A percentile compares a stretch with the other conserved stretches of the same genome.
phyloP scores from a whole-genome alignment of 805 yeast genomes.

The Clavispora carvajalis region DNA sequence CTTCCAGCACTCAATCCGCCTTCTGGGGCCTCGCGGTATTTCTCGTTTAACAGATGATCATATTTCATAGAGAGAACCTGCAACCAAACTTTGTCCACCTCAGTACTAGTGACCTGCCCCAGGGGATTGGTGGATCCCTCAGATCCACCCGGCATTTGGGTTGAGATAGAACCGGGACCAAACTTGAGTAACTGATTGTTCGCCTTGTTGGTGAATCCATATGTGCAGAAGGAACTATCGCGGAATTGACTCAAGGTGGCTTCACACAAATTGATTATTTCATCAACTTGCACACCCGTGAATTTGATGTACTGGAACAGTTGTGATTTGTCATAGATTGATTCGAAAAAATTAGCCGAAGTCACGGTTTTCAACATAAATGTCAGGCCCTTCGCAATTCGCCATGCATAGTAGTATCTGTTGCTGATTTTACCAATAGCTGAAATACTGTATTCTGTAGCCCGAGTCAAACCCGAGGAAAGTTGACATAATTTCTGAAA shows the following conservation, averaged over 20 bases:
- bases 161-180: background rate
- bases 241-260: conserved; percentile 10
- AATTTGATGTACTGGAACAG: conserved; percentile 14
- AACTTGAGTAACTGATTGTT: conserved; percentile 3
- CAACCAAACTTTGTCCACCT: conserved; percentile 33
- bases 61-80: conserved; percentile 27
- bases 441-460: conserved; percentile 19
- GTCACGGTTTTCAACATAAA: conserved; percentile 34
- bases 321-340: conserved; percentile 13
- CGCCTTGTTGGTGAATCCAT: conserved; percentile 9
- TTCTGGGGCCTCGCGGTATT: background rate
- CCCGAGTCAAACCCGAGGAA: conserved; percentile 15
- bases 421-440: conserved; percentile 41
- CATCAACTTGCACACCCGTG: conserved; percentile 5
- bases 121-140: conserved; percentile 3
- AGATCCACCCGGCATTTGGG: background rate
- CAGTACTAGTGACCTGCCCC: conserved; percentile 17
- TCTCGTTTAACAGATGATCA: conserved; percentile 9
- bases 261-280: conserved; percentile 17
- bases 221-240: conserved; percentile 8
- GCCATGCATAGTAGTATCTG: conserved; percentile 64
- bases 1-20: background rate
- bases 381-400: conserved; percentile 54
- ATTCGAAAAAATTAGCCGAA: conserved; percentile 27
- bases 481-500: conserved; percentile 12